Percentiles rank a stretch among this genome's conserved stretches.
phyloP scores from a whole-genome alignment of 2,329 filamentous ascomycete species.

The Capronia americana region DNA sequence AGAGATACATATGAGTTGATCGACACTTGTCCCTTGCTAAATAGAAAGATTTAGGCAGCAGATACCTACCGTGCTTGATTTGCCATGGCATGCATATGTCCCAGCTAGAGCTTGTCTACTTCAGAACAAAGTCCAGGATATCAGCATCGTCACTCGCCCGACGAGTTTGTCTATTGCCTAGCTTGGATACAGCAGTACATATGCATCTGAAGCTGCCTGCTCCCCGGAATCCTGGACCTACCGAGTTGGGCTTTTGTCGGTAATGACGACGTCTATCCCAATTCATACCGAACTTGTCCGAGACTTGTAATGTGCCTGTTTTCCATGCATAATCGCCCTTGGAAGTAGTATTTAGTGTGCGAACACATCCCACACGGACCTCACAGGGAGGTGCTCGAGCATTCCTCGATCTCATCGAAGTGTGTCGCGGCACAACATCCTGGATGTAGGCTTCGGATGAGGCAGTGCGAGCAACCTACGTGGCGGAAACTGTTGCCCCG shows the following conservation, averaged over 20 bases:
- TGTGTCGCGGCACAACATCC: constrained; percentile 66
- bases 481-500: constrained; percentile 70
- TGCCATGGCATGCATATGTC: background rate
- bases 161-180: background rate
- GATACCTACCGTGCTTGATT: background rate
- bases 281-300: background rate
- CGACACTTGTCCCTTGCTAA: constrained; percentile 41
- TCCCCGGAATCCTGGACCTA: background rate
- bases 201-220: background rate
- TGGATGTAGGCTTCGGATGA: constrained; percentile 64
- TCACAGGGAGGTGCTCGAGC: constrained; percentile 25
- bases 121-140: background rate
- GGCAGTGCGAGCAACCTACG: constrained; percentile 51
- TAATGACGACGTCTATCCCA: background rate
- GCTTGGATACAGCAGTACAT: background rate
- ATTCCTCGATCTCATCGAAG: constrained; percentile 44
- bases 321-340: background rate
- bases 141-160: background rate
- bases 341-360: background rate
- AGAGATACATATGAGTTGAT: constrained; percentile 53
- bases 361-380: background rate
- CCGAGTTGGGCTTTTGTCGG: background rate
- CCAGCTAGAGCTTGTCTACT: background rate
- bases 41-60: background rate
- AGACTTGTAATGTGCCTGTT: too few relatives aligned